phyloP scores from a whole-genome alignment of 2,329 filamentous ascomycete genomes.

The Clonostachys sp. region DNA sequence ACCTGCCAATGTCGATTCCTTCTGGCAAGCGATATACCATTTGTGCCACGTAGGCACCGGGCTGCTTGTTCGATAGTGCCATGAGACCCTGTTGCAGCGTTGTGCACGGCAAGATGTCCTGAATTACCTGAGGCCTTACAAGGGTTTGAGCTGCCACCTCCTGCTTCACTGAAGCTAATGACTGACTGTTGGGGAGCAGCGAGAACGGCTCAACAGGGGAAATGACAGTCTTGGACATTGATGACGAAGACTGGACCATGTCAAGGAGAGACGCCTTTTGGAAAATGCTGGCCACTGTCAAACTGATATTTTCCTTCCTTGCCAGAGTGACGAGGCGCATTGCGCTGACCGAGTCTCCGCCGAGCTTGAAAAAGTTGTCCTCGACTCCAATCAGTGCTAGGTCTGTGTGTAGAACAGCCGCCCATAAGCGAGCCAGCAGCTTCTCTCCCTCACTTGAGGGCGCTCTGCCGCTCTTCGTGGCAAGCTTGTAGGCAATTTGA shows the following conservation, averaged over 20 bases:
- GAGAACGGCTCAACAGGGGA: constrained; percentile 2
- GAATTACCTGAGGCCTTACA: not conserved
- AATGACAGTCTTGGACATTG: constrained; percentile 1
- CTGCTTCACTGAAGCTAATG: not conserved
- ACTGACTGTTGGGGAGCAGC: not conserved
- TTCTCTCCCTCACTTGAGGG: constrained; percentile 2
- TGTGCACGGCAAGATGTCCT: constrained; percentile 5
- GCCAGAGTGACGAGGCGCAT: constrained; percentile 26
- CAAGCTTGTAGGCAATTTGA: not conserved
- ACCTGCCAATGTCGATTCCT: constrained; percentile 1
- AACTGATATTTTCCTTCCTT: not conserved
- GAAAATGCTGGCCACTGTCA: constrained; percentile 4
- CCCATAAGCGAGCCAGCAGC: constrained; percentile 32
- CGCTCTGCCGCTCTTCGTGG: not conserved
- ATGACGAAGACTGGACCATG: constrained; percentile 1
- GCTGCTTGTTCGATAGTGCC: constrained; percentile 8
- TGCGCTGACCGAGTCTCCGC: constrained; percentile 47
- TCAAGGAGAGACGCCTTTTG: constrained; percentile 2
- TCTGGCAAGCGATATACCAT: constrained; percentile 7
- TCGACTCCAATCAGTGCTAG: constrained; percentile 1
- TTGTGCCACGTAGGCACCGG: constrained; percentile 12
- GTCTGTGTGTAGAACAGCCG: constrained; percentile 28
- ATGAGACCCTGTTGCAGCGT: constrained; percentile 13
- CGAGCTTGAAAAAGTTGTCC: constrained; percentile 12
- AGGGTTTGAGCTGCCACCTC: constrained; percentile 2